Evolutionary conservation across 1,284 basidiomycete species (phyloP).

Genomic region (Lignosus rhinocerotis): DNA sequence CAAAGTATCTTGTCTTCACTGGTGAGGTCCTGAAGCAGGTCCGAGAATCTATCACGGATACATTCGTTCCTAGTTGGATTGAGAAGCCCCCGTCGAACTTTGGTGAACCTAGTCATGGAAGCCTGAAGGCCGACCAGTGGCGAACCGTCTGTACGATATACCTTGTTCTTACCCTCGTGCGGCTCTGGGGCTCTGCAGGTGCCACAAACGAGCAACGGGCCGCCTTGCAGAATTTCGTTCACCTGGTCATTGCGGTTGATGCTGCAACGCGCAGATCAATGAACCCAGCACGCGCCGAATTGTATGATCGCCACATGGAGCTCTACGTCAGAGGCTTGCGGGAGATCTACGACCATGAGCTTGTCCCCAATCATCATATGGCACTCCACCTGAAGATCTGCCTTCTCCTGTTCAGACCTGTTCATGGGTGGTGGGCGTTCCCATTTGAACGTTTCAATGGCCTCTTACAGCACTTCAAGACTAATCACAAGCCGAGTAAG

Average conservation of each 20-base stretch:
- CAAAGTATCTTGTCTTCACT: slow-evolving; percentile 1
- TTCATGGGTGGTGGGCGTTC: too few relatives aligned
- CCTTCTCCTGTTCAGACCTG: slow-evolving; percentile 36
- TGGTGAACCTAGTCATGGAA: slow-evolving; percentile 33
- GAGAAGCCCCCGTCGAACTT: slow-evolving; percentile 30
- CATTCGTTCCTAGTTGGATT: slow-evolving; percentile 34
- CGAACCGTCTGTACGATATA: slow-evolving; percentile 21
- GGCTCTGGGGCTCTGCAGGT: not conserved
- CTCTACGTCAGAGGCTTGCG: slow-evolving; percentile 32
- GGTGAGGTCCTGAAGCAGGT: slow-evolving; percentile 24
- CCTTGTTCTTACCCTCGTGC: not conserved
- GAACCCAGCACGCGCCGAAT: not conserved
- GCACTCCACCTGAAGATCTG: slow-evolving; percentile 34
- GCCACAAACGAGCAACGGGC: not conserved
- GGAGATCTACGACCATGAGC: slow-evolving; percentile 29
- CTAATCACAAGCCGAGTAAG: slow-evolving; percentile 4
- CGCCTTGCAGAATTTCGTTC: slow-evolving; percentile 40
- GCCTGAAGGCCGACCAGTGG: slow-evolving; percentile 42
- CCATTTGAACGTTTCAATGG: too few relatives aligned
- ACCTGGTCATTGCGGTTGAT: slow-evolving; percentile 34
- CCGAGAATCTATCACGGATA: slow-evolving; percentile 30
- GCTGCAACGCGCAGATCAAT: slow-evolving; percentile 5
- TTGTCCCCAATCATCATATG: slow-evolving; percentile 42
- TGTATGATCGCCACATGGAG: slow-evolving; percentile 31
- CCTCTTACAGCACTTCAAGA: slow-evolving; percentile 11